Evolutionary conservation across 306 rosid genomes (phyloP).

Genomic region (Quercus aquifolioides): DNA sequence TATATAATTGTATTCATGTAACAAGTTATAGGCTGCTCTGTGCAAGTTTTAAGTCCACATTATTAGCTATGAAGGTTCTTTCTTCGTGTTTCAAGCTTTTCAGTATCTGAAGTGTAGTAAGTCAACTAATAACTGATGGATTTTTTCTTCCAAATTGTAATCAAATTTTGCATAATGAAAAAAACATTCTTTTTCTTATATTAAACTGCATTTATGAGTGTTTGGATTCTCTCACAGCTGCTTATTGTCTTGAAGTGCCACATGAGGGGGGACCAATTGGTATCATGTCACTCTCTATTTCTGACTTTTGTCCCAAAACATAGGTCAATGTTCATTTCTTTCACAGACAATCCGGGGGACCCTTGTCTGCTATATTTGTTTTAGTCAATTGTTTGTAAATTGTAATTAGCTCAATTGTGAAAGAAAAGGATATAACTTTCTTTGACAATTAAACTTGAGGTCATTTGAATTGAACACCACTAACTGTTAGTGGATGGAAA

Average conservation of each 20-base stretch:
- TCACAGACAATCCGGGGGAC: slow-evolving; percentile 66
- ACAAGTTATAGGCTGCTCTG: background rate
- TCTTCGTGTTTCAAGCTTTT: no score
- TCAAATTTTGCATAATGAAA: slow-evolving; percentile 28
- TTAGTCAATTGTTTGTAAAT: slow-evolving; percentile 16
- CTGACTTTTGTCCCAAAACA: slow-evolving; percentile 61
- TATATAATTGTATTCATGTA: no score
- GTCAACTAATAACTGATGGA: no score
- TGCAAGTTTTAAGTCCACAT: background rate
- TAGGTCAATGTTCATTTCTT: slow-evolving; percentile 54
- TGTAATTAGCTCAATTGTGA: slow-evolving; percentile 25
- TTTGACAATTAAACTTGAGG: slow-evolving; percentile 12
- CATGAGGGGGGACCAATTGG: slow-evolving; percentile 76
- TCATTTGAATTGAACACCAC: slow-evolving; percentile 45
- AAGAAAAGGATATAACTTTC: slow-evolving; percentile 43
- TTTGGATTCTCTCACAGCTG: slow-evolving; percentile 58
- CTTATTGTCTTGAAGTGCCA: slow-evolving; percentile 52
- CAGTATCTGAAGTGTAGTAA: no score
- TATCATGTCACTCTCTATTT: slow-evolving; percentile 64
- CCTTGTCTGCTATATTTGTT: slow-evolving; percentile 52
- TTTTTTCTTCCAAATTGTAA: no score
- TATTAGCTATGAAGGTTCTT: background rate
- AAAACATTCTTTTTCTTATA: slow-evolving; percentile 52
- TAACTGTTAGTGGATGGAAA: slow-evolving; percentile 60
- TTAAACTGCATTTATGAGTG: slow-evolving; percentile 51